Conservation (phyloP, 495 filamentous ascomycete species). For the Parathielavia appendiculata region DNA sequence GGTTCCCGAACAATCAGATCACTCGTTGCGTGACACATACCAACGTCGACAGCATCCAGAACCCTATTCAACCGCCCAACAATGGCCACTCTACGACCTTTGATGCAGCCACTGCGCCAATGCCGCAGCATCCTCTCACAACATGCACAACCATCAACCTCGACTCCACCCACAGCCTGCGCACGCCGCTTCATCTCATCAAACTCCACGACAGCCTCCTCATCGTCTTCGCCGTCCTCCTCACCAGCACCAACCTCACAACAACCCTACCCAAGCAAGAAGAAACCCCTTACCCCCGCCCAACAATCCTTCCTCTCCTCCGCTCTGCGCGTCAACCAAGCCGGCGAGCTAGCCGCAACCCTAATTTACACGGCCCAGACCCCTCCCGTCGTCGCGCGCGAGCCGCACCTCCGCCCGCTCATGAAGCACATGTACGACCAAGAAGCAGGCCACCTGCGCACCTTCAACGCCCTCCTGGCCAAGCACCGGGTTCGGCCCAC, state of each 20-base stretch:
- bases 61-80: background rate
- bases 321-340: slow-evolving; percentile 86
- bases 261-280: slow-evolving; percentile 18
- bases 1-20: slow-evolving; percentile 3
- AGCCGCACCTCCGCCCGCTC: slow-evolving; percentile 80
- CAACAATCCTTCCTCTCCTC: slow-evolving; percentile 74
- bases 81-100: slow-evolving; percentile 5
- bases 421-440: slow-evolving; percentile 99
- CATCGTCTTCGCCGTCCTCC: background rate
- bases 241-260: slow-evolving; percentile 6
- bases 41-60: background rate
- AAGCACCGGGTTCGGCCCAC: slow-evolving; percentile 91
- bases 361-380: slow-evolving; percentile 81
- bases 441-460: slow-evolving; percentile 77
- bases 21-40: background rate
- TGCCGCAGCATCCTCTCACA: slow-evolving; percentile 4
- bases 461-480: slow-evolving; percentile 78
- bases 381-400: slow-evolving; percentile 63
- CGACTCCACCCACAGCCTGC: background rate
- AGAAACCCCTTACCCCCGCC: slow-evolving; percentile 54
- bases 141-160: background rate
- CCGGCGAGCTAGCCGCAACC: slow-evolving; percentile 80
- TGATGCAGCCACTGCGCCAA: background rate
- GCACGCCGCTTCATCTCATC: slow-evolving; percentile 8
- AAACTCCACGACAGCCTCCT: background rate